Evolutionary conservation across 164 flowering plant species (phyloP).

Genomic region (Vitis riparia): DNA sequence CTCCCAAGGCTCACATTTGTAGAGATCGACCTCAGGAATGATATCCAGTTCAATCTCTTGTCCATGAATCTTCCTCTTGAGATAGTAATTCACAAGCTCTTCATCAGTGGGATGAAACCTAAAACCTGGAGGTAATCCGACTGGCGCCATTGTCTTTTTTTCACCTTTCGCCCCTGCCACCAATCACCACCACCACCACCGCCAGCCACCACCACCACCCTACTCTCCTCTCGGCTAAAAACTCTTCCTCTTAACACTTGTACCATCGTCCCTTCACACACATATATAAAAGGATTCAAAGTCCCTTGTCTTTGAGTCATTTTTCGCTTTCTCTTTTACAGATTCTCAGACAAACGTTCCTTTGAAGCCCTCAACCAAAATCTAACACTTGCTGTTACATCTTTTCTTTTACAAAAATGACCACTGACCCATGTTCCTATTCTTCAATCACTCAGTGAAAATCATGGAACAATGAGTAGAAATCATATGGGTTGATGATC

Average conservation of each 20-base stretch:
- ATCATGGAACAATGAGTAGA: too few relatives aligned
- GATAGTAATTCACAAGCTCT: conserved; percentile 88
- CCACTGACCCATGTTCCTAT: too few relatives aligned
- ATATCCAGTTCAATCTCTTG: conserved; percentile 82
- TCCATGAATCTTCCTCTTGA: conserved; percentile 80
- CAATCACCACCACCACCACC: not conserved
- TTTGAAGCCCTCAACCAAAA: conserved; percentile 44
- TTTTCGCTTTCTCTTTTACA: conserved; percentile 66
- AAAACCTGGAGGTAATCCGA: conserved; percentile 87
- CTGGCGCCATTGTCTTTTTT: conserved; percentile 58
- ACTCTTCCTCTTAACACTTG: conserved; percentile 6
- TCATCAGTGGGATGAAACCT: conserved; percentile 93
- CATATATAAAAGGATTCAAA: conserved; percentile 54
- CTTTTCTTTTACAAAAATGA: too few relatives aligned
- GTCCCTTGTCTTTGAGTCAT: conserved; percentile 47
- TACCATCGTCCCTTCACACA: conserved; percentile 12
- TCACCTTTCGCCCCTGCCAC: not conserved
- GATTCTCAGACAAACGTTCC: conserved; percentile 85
- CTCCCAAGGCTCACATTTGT: conserved; percentile 98
- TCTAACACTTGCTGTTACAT: too few relatives aligned
- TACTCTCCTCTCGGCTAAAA: not conserved
- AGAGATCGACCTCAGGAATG: conserved; percentile 90
- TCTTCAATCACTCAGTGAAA: too few relatives aligned
- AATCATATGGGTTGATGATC: too few relatives aligned
- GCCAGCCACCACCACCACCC: not conserved